phyloP scores from a whole-genome alignment of 148 eudicot species.

The Silene conica region DNA sequence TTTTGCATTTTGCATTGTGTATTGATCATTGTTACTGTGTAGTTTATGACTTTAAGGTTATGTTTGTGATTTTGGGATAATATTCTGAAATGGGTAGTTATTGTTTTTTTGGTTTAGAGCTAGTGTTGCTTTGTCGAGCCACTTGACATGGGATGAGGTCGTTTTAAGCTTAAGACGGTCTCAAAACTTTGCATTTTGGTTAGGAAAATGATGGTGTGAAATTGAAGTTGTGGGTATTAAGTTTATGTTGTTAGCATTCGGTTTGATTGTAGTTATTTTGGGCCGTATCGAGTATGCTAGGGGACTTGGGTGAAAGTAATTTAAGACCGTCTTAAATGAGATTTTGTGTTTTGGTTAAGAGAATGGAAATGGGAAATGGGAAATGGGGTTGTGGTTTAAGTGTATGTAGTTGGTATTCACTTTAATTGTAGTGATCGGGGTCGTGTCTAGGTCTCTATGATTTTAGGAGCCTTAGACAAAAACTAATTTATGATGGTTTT shows the following conservation, averaged over 20 bases:
- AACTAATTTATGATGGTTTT: neutral
- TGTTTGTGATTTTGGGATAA: too few species aligned
- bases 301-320: too few species aligned
- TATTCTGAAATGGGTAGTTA: too few species aligned
- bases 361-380: neutral
- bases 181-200: neutral
- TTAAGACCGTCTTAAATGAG: neutral
- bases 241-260: neutral
- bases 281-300: too few species aligned
- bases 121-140: neutral
- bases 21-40: too few species aligned
- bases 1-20: neutral
- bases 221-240: neutral
- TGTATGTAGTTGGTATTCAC: neutral
- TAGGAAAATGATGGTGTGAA: neutral
- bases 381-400: constrained; percentile 1
- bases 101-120: too few species aligned
- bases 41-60: too few species aligned
- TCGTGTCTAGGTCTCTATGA: too few species aligned
- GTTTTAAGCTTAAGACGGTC: neutral
- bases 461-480: too few species aligned
- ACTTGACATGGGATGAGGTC: neutral
- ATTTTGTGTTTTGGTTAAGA: neutral
- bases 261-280: too few species aligned
- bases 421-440: too few species aligned